These are phyloP conservation scores for Xanthoconium separans DNA, from an alignment of 1,284 basidiomycete genomes.

Conservation along the genomic window DNA sequence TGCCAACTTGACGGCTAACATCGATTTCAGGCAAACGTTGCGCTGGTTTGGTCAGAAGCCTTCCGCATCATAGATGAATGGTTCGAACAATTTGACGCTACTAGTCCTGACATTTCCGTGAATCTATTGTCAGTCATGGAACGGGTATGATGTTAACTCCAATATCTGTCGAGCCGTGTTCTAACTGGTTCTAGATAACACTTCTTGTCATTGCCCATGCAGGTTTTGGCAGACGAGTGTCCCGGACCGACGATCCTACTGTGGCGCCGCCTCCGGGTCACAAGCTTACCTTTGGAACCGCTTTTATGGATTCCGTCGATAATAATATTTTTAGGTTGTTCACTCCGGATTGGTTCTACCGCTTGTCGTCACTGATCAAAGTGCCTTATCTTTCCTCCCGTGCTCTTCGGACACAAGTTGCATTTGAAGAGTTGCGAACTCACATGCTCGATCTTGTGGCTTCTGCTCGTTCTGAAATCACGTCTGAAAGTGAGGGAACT, in stretches of 20 bases:
- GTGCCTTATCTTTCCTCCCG: conserved; percentile 37
- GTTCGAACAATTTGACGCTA: conserved; percentile 39
- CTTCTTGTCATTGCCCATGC: conserved; percentile 43
- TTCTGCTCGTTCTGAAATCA: conserved; percentile 34
- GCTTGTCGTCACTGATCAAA: conserved; percentile 28
- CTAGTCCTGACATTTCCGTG: conserved; percentile 20
- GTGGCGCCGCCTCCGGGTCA: conserved; percentile 31
- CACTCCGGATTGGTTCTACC: conserved; percentile 34
- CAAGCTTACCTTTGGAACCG: conserved; percentile 35
- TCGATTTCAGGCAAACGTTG: conserved; percentile 37
- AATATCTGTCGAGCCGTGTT: not conserved
- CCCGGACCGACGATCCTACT: conserved; percentile 33
- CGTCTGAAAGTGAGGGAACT: conserved; percentile 23
- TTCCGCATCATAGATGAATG: conserved; percentile 44
- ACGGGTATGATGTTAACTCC: conserved; percentile 19
- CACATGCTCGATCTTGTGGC: conserved; percentile 43
- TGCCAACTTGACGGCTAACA: not conserved
- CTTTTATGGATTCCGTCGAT: conserved; percentile 30
- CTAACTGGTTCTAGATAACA: conserved; percentile 28
- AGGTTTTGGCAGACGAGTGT: conserved; percentile 39
- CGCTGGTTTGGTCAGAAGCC: conserved; percentile 44
- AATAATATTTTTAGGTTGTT: conserved; percentile 34
- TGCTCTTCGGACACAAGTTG: conserved; percentile 24
- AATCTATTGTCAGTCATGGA: conserved; percentile 33
- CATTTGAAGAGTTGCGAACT: conserved; percentile 35